Evolutionary conservation across 2,329 filamentous ascomycete species (phyloP).

Genomic region (Cladosporium austrohemisphaericum): DNA sequence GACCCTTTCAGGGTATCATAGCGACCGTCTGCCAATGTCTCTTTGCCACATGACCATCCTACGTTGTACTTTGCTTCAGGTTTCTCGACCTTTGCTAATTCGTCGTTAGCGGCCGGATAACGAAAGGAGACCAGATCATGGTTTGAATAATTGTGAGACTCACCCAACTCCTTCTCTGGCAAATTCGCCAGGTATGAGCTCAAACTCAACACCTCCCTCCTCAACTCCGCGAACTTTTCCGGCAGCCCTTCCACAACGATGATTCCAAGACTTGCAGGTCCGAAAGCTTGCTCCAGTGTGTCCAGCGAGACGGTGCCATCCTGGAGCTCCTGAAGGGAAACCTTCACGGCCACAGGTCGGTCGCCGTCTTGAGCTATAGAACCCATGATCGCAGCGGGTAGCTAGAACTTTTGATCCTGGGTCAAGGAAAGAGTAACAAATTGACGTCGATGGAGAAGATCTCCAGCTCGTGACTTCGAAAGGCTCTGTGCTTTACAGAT

Average conservation of each 20-base stretch:
- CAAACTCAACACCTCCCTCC: conserved; percentile 74
- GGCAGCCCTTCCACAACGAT: conserved; percentile 88
- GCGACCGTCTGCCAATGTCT: conserved; percentile 72
- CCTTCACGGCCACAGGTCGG: conserved; percentile 38
- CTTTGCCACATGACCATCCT: conserved; percentile 78
- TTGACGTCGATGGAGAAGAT: no score
- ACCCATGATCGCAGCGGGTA: no score
- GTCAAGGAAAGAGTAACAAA: no score
- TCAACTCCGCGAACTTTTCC: conserved; percentile 64
- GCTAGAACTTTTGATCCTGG: no score
- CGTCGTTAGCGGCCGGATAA: not conserved
- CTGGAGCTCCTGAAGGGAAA: conserved; percentile 41
- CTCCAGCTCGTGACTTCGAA: no score
- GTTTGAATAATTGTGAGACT: not conserved
- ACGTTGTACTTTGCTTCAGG: conserved; percentile 57
- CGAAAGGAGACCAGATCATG: not conserved
- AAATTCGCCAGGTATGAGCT: conserved; percentile 86
- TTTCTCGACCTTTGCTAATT: conserved; percentile 44
- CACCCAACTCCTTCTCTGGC: conserved; percentile 66
- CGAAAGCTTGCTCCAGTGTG: conserved; percentile 75
- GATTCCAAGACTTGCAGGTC: conserved; percentile 84
- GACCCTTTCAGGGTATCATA: conserved; percentile 79
- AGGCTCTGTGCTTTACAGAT: no score
- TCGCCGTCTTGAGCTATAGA: conserved; percentile 1
- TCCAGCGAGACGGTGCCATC: conserved; percentile 60